phyloP scores from a whole-genome alignment of 2,329 filamentous ascomycete genomes.

The Daldinia sp. region DNA sequence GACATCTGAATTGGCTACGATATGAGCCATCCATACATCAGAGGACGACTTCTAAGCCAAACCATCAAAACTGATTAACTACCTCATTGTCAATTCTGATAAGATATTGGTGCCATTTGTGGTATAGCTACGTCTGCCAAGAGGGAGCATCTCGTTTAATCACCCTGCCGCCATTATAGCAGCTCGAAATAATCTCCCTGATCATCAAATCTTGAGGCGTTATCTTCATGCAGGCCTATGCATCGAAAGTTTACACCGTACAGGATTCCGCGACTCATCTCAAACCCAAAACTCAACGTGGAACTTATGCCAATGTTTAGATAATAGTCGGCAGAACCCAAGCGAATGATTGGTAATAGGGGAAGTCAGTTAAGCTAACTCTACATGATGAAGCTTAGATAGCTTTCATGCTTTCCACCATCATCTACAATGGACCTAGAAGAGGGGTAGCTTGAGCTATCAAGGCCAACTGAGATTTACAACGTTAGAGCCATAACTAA shows the following conservation, averaged over 20 bases:
- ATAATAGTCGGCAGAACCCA: neutral
- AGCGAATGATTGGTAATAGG: neutral
- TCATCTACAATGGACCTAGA: neutral
- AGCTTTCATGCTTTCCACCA: neutral
- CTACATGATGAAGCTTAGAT: neutral
- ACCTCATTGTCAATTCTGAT: neutral
- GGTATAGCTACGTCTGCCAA: neutral
- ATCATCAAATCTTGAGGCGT: neutral
- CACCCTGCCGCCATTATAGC: neutral
- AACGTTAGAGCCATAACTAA: neutral
- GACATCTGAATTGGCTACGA: neutral
- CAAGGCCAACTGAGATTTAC: neutral
- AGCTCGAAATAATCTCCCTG: too few relatives aligned
- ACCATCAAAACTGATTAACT: neutral
- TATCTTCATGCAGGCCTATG: neutral
- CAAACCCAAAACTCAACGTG: slow-evolving; percentile 7
- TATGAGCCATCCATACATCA: slow-evolving; percentile 1
- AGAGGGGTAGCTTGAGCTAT: neutral
- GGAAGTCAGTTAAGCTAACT: neutral
- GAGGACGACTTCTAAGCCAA: neutral
- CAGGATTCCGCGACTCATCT: slow-evolving; percentile 17
- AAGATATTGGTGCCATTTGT: neutral
- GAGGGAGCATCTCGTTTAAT: neutral
- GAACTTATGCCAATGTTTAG: slow-evolving; percentile 2
- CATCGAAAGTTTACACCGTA: neutral